Conservation (phyloP, 78 protist species). For the Dictyostelium brefeldianum region DNA sequence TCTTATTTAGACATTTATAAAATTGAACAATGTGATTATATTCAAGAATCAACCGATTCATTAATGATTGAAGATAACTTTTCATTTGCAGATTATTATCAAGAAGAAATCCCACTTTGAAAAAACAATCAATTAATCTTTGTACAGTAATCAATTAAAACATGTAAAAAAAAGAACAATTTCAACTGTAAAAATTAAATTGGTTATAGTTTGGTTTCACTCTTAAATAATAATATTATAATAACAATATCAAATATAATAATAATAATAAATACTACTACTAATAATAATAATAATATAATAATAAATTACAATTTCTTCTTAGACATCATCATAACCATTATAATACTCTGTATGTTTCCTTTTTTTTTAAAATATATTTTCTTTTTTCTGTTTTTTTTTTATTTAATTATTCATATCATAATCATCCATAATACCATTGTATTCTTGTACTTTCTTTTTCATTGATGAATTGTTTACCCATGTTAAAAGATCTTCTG, state of each 20-base stretch:
- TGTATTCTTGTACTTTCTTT: constrained; percentile 57
- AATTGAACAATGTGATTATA: neutral
- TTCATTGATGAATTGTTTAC: constrained; percentile 51
- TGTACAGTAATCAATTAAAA: neutral
- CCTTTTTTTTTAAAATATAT: neutral
- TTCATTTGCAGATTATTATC: constrained; percentile 43
- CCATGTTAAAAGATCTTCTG: constrained; percentile 73
- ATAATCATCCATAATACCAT: constrained; percentile 49
- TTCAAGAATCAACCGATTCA: constrained; percentile 6
- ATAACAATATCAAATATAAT: too few relatives aligned
- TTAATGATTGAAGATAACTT: constrained; percentile 40
- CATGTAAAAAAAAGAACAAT: neutral
- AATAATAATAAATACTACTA: too few relatives aligned
- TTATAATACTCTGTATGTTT: too few relatives aligned
- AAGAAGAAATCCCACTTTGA: constrained; percentile 27
- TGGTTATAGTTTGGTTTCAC: neutral
- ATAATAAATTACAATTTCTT: too few relatives aligned
- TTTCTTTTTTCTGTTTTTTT: neutral
- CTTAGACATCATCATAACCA: neutral
- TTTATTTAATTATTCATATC: constrained; percentile 24
- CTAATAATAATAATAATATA: too few relatives aligned
- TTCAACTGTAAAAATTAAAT: constrained; percentile 11
- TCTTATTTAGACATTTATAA: neutral
- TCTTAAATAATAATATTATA: too few relatives aligned
- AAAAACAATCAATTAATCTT: neutral